These are phyloP conservation scores for Hyaloscypha hepaticicola DNA, from an alignment of 495 filamentous ascomycete species.

Conservation along the genomic window DNA sequence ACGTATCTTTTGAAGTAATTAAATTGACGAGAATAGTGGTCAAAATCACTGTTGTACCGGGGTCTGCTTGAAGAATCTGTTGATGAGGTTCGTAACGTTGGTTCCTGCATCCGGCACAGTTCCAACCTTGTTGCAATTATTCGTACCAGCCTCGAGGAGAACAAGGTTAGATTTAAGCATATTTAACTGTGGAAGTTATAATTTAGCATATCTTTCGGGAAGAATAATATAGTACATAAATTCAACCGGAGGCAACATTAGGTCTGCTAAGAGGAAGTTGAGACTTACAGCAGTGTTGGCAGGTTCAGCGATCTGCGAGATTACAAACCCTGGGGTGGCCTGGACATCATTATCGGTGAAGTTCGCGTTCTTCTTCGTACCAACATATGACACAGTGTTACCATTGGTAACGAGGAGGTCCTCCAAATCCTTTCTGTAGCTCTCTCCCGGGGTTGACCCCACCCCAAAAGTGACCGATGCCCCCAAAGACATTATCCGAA, in stretches of 20 bases:
- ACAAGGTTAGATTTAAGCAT: neutral
- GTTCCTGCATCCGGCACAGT: neutral
- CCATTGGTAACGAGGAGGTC: neutral
- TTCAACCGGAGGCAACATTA: too few relatives aligned
- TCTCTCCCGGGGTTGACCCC: neutral
- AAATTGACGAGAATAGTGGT: neutral
- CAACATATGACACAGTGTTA: neutral
- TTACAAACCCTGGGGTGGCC: neutral
- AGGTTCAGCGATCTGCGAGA: neutral
- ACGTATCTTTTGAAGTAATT: neutral
- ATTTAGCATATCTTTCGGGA: neutral
- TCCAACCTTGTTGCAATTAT: neutral
- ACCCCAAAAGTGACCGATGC: neutral
- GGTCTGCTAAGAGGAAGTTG: too few relatives aligned
- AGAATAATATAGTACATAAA: too few relatives aligned
- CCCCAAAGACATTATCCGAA: neutral
- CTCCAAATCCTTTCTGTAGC: neutral
- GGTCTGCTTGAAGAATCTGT: neutral
- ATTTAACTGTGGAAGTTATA: neutral
- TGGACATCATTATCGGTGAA: neutral
- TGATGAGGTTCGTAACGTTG: neutral
- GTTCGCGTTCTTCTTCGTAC: neutral
- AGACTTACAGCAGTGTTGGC: neutral
- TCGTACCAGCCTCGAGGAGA: neutral
- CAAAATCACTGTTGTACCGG: neutral